phyloP scores from a whole-genome alignment of 352 stramenopile species.

The Pythium vanterpoolii region DNA sequence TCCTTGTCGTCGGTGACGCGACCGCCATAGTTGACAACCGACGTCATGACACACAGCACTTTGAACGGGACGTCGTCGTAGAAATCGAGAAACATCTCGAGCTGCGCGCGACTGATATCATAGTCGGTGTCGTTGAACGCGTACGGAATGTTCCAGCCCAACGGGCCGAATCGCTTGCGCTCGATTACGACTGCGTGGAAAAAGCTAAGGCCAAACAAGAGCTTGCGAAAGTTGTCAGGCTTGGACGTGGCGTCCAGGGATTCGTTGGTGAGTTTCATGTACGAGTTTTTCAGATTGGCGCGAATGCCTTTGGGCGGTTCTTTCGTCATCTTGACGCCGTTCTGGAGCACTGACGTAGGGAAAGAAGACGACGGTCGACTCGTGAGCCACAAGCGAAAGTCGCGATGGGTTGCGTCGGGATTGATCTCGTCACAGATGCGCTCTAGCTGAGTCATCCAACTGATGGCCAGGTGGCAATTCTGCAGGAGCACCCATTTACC shows the following conservation, averaged over 20 bases:
- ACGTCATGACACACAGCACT: constrained; percentile 86
- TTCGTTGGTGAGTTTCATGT: constrained; percentile 89
- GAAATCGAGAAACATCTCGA: constrained; percentile 92
- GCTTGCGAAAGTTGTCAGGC: constrained; percentile 78
- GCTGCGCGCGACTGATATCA: constrained; percentile 70
- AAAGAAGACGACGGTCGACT: constrained; percentile 66
- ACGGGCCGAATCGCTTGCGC: constrained; percentile 84
- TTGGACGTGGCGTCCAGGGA: constrained; percentile 65
- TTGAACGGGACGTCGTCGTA: constrained; percentile 85
- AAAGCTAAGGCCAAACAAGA: constrained; percentile 86
- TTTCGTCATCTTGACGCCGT: constrained; percentile 94
- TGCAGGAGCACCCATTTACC: constrained; percentile 92
- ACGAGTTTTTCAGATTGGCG: constrained; percentile 88
- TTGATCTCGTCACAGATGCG: constrained; percentile 89
- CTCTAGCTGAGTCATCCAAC: constrained; percentile 91
- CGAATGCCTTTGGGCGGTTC: constrained; percentile 89
- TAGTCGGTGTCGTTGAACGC: constrained; percentile 92
- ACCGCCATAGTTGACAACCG: constrained; percentile 92
- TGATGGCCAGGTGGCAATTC: constrained; percentile 92
- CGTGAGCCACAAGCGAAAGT: constrained; percentile 93
- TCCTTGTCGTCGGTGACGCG: constrained; percentile 93
- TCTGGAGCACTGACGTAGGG: constrained; percentile 89
- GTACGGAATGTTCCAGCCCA: constrained; percentile 93
- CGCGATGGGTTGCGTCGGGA: constrained; percentile 82
- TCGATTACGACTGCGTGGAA: constrained; percentile 85